Percentiles rank a stretch among this genome's conserved stretches.
Conservation (phyloP, 441 rosid genomes). For the Arabidopsis lyrata region DNA sequence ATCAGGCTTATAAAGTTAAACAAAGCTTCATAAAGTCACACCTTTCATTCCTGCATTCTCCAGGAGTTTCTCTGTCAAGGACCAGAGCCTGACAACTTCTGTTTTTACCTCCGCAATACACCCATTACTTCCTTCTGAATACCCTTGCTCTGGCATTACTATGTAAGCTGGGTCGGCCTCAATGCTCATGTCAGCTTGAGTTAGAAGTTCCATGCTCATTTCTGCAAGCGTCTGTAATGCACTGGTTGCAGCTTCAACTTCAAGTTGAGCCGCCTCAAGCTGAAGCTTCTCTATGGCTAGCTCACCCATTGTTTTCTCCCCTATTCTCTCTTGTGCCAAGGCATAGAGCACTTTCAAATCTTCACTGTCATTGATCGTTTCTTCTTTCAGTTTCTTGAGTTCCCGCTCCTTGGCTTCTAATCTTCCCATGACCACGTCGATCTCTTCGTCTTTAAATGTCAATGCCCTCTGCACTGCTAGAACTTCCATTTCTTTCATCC, state of each 20-base stretch:
- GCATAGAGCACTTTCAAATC: conserved; percentile 68
- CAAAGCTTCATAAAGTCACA: conserved; percentile 31
- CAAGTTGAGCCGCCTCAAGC: conserved; percentile 78
- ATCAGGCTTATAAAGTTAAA: conserved; percentile 17
- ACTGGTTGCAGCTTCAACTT: conserved; percentile 79
- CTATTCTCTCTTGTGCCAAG: conserved; percentile 71
- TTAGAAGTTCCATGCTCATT: conserved; percentile 68
- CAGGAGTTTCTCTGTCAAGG: conserved; percentile 68
- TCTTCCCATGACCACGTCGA: conserved; percentile 53
- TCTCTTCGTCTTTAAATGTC: conserved; percentile 70
- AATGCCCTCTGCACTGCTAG: conserved; percentile 64
- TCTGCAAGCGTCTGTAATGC: conserved; percentile 74
- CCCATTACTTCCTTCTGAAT: conserved; percentile 43
- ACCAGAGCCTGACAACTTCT: conserved; percentile 62
- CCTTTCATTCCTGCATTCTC: conserved; percentile 60
- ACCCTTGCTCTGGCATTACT: conserved; percentile 29
- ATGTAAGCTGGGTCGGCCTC: conserved; percentile 44
- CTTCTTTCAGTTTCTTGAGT: conserved; percentile 61
- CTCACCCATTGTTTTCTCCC: conserved; percentile 67
- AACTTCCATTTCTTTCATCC: conserved; percentile 75
- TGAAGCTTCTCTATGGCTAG: conserved; percentile 83
- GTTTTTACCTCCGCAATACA: conserved; percentile 60
- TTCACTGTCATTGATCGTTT: conserved; percentile 62
- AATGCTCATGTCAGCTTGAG: conserved; percentile 54
- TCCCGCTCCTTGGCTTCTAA: conserved; percentile 66